Base-by-base conservation (phyloP, 495 filamentous ascomycete genomes). In the Trichoderma reesei region DNA sequence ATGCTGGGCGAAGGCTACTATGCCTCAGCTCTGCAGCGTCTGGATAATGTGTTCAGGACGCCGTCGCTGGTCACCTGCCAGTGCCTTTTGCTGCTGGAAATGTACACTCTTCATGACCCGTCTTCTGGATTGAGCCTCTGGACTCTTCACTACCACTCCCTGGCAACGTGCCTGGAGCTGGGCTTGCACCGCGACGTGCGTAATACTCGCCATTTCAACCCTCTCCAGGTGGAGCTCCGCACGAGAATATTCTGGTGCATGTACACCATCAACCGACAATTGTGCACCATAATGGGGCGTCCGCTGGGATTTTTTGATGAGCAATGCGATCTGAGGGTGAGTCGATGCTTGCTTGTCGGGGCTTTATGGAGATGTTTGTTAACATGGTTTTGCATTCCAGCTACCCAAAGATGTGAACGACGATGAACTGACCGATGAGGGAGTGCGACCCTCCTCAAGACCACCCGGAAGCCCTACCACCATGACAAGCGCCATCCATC, bases 231-330 rank as follows among this genome's bases (percentile, higher is more conserved):
- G 20, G 51, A 56, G 16, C 51, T 56, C 3, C 51, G 51, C 10
- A 56, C 51, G 10, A 31, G 51, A 56, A 34, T 56, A 0, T 56
- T 56, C 14, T 56, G 51, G 51, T 56, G 51, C 51, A 56, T 14
- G 14, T 56, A 56, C 16, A 33, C 51, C 26, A 56, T 56, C 11
- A 56, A 56, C 51, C 20, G 51, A 16, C 51, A 56, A 11, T 26
- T 56, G 8, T 56, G 51, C 26, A 56, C 51, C 4, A 56, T n/a
- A 10, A 56, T 56, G 51, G 51, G 51, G 9, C 51, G 51, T 1
- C 51, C 51, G 51, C 51, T 56, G 31, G 51, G 51, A 31, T 56
- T 56, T 56, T 34, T 56, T 11, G 51, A 56, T 8, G 51, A 56
- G 31, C 51, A 56, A 56, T 56, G 51, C 34, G 51, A 56, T 33